phyloP scores from a whole-genome alignment of 257 asterid species.

The Salvia miltiorrhiza region DNA sequence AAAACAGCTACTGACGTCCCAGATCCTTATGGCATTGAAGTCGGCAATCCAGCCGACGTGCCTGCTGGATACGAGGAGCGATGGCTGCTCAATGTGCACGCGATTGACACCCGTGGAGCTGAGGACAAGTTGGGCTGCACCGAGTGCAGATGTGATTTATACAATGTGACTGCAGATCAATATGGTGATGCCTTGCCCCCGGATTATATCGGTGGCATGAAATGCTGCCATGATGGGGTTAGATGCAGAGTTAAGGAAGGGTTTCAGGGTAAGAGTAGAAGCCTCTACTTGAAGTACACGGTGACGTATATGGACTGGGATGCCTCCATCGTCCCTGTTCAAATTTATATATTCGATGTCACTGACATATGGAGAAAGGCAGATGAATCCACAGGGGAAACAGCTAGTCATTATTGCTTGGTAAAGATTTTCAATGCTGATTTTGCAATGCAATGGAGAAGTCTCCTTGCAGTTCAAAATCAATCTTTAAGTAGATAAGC shows the following conservation, averaged over 20 bases:
- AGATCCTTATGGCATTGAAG: constrained; percentile 72
- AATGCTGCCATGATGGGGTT: constrained; percentile 64
- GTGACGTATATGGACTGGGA: constrained; percentile 65
- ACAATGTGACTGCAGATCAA: constrained; percentile 50
- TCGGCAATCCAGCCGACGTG: constrained; percentile 48
- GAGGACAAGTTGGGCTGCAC: constrained; percentile 69
- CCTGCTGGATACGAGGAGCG: constrained; percentile 70
- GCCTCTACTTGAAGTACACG: constrained; percentile 57
- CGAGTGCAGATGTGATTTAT: constrained; percentile 76
- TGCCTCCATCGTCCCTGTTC: constrained; percentile 48
- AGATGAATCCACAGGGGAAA: constrained; percentile 31
- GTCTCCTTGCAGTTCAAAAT: not conserved
- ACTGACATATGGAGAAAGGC: constrained; percentile 50
- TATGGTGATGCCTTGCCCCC: constrained; percentile 30
- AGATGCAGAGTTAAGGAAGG: constrained; percentile 55
- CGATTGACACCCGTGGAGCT: constrained; percentile 79
- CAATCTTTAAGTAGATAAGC: not conserved
- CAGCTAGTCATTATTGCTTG: constrained; percentile 41
- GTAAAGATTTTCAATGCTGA: constrained; percentile 20
- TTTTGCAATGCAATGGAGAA: not conserved
- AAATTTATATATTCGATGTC: constrained; percentile 62
- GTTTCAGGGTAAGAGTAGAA: constrained; percentile 35
- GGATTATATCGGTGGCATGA: constrained; percentile 60
- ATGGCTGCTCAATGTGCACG: constrained; percentile 79
- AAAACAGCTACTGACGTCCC: constrained; percentile 56